Evolutionary conservation across 2,329 filamentous ascomycete genomes (phyloP).

Genomic region (Tolypocladium inflatum): DNA sequence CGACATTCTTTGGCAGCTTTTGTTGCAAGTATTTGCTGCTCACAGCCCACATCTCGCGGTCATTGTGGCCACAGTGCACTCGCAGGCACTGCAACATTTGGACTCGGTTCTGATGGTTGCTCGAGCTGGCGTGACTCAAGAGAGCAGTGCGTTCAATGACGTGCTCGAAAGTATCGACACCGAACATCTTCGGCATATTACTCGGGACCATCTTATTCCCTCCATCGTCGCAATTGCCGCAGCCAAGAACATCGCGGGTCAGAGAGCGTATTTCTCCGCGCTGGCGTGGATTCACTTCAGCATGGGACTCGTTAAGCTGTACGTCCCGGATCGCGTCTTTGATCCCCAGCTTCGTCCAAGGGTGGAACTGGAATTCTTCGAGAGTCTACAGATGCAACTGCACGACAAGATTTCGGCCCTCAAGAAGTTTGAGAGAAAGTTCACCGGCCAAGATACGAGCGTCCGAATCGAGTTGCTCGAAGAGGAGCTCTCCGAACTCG

Average conservation of each 20-base stretch:
- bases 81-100: slow-evolving; percentile 12
- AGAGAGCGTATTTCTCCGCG: slow-evolving; percentile 23
- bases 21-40: slow-evolving; percentile 30
- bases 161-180: slow-evolving; percentile 16
- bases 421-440: slow-evolving; percentile 52
- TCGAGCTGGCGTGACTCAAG: background rate
- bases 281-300: slow-evolving; percentile 71
- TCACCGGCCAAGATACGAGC: slow-evolving; percentile 60
- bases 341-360: slow-evolving; percentile 64
- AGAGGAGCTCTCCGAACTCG: slow-evolving; percentile 53
- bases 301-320: slow-evolving; percentile 64
- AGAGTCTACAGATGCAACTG: slow-evolving; percentile 46
- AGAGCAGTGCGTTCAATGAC: slow-evolving; percentile 9
- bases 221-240: slow-evolving; percentile 33
- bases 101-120: slow-evolving; percentile 4
- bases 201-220: slow-evolving; percentile 33
- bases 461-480: slow-evolving; percentile 55
- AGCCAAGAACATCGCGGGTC: slow-evolving; percentile 8
- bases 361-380: slow-evolving; percentile 53
- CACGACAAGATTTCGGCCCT: slow-evolving; percentile 50
- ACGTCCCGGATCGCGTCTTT: slow-evolving; percentile 77
- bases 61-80: slow-evolving; percentile 15
- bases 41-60: slow-evolving; percentile 24
- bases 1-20: slow-evolving; percentile 34
- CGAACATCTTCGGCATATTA: slow-evolving; percentile 26